These are phyloP conservation scores for Phaeosphaeria sp. DNA, from an alignment of 2,329 filamentous ascomycete species.

Conservation along the genomic window DNA sequence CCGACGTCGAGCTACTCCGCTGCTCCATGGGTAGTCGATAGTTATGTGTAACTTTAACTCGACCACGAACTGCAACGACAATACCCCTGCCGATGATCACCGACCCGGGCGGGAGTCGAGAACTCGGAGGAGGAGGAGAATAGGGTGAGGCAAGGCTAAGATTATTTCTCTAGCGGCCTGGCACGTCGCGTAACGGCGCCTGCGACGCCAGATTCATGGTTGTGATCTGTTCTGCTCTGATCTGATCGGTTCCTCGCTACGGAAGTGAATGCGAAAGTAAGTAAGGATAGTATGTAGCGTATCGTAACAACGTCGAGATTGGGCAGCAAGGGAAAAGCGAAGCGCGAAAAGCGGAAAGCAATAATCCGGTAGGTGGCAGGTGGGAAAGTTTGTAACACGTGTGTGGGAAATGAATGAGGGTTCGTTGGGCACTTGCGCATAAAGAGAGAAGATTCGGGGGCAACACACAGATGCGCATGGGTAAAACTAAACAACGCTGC, in stretches of 20 bases:
- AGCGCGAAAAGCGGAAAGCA: not conserved
- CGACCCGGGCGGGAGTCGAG: not conserved
- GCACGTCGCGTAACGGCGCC: not conserved
- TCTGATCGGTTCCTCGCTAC: too few species aligned
- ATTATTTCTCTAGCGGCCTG: not conserved
- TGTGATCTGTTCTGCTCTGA: too few species aligned
- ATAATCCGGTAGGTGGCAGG: too few species aligned
- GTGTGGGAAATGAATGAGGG: not conserved
- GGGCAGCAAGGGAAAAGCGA: too few species aligned
- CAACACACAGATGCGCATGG: too few species aligned
- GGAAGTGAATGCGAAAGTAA: too few species aligned
- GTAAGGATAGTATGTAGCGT: too few species aligned
- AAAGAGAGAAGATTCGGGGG: not conserved
- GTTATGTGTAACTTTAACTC: constrained; percentile 9
- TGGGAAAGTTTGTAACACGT: not conserved
- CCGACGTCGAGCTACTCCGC: not conserved
- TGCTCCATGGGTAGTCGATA: too few species aligned
- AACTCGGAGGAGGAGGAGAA: not conserved
- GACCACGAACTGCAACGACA: constrained; percentile 15
- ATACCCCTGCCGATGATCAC: not conserved
- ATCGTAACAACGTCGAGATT: too few species aligned
- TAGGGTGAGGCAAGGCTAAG: not conserved
- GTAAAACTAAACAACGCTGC: not conserved
- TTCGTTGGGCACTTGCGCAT: not conserved
- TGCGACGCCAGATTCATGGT: not conserved